These are phyloP conservation scores for Wickerhamiella sergipiensis DNA, from an alignment of 805 yeast genomes.

Conservation along the genomic window DNA sequence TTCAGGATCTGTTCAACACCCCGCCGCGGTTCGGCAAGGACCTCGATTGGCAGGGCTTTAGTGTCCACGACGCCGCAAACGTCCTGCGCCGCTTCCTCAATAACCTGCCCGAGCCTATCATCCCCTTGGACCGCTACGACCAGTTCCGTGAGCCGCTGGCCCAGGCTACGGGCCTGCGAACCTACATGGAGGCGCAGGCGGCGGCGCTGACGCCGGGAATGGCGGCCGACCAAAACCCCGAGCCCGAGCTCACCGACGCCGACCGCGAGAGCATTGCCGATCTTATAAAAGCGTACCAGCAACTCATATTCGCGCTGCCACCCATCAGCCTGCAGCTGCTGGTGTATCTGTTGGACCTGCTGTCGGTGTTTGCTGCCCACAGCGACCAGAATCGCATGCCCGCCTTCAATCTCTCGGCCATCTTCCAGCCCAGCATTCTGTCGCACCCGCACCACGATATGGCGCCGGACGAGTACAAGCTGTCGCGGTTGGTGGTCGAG, in stretches of 20 bases:
- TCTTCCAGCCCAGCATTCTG: slow-evolving; percentile 91
- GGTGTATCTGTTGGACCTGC: slow-evolving; percentile 72
- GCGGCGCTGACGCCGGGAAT: slow-evolving; percentile 5
- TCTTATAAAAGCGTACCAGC: slow-evolving; percentile 49
- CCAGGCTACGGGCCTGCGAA: slow-evolving; percentile 44
- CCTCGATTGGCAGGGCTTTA: slow-evolving; percentile 82
- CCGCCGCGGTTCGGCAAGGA: slow-evolving; percentile 87
- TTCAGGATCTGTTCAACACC: slow-evolving; percentile 69
- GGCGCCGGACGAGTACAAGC: slow-evolving; percentile 81
- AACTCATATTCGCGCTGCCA: slow-evolving; percentile 56
- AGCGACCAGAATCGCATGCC: slow-evolving; percentile 78
- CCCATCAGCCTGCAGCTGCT: slow-evolving; percentile 67
- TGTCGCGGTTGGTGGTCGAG: slow-evolving; percentile 75
- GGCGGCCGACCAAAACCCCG: not conserved
- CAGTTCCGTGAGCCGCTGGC: slow-evolving; percentile 64
- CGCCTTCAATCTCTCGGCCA: slow-evolving; percentile 83
- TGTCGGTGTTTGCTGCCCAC: slow-evolving; percentile 72
- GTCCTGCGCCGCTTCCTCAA: slow-evolving; percentile 74
- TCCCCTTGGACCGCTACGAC: slow-evolving; percentile 67
- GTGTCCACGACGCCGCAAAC: slow-evolving; percentile 94
- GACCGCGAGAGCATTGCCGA: slow-evolving; percentile 2
- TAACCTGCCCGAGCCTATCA: slow-evolving; percentile 81
- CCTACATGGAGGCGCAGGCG: slow-evolving; percentile 47
- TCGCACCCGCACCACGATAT: slow-evolving; percentile 89
- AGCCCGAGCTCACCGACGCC: not conserved